Evolutionary conservation across 169 alveolate genomes (phyloP), one percentile per base, ranked within the genome.

Genomic region (Theileria orientalis): DNA sequence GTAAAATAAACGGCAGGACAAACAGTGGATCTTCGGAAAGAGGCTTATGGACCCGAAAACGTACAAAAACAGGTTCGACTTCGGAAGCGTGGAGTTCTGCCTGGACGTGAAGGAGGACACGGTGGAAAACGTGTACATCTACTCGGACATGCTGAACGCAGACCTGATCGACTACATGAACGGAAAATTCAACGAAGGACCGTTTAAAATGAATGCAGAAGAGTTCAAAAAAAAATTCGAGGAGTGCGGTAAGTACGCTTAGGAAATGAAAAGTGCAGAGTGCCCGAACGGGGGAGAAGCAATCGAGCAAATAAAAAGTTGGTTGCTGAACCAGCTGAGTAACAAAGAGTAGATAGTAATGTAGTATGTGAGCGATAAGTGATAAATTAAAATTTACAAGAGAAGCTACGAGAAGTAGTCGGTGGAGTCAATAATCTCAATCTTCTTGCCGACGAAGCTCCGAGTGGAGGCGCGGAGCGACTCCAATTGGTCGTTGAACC

Each of bases 141-240:
- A 74, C 67, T 89, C 93, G 8, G 93, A 89, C 66, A 57, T 74
- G 33, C 57, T 89, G 51, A 84, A 89, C 44, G 74, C 84, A n/a
- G 90, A 89, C 59, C 67, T 89, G 29, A 83, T 89, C 21, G 87
- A 83, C 23, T 76, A 72, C 51, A 33, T 74, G 44, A 29, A 62
- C 29, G 32, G 11, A 2, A 57, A 59, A 40, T 73, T 74, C 61
- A 82, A 73, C 57, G 40, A 66, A 29, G 32, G 44, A 5, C 74
- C 74, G 23, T 42, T 82, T 33, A 0, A 29, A 41, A 21, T 62
- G 42, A 37, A 19, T 9, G 23, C 60, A 13, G 74, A 40, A 3
- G 66, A 40, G 29, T 79, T 79, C 41, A 41, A 40, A 25, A 27
- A 33, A 0, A 69, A 62, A n/a, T 6, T 79, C 49, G 56, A 46